phyloP scores from a whole-genome alignment of 495 filamentous ascomycete genomes.

The Chaetomidium leptoderma region DNA sequence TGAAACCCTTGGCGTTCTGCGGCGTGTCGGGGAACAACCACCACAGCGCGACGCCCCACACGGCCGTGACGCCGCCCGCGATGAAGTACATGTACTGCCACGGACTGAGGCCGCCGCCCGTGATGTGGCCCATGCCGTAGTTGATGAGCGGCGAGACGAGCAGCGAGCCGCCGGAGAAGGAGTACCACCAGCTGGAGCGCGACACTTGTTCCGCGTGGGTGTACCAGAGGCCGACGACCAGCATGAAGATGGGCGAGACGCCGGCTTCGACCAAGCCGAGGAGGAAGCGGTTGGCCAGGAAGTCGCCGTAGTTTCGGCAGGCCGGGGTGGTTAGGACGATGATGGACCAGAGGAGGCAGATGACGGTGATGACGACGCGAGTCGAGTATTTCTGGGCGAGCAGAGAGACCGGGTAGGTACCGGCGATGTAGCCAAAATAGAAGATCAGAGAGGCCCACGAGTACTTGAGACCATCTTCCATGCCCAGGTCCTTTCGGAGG shows the following conservation, averaged over 20 bases:
- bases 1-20: conserved; percentile 7
- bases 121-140: conserved; percentile 15
- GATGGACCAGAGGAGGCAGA: conserved; percentile 13
- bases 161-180: conserved; percentile 7
- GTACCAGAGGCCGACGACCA: conserved; percentile 14
- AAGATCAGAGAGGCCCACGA: conserved; percentile 14
- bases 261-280: conserved; percentile 11
- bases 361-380: conserved; percentile 11
- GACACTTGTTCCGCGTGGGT: conserved; percentile 9
- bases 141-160: conserved; percentile 14
- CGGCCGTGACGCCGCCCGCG: conserved; percentile 5
- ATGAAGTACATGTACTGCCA: conserved; percentile 18
- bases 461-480: conserved; percentile 11
- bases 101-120: background rate
- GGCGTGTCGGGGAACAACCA: conserved; percentile 14
- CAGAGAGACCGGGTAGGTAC: conserved; percentile 11
- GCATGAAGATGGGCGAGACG: conserved; percentile 15
- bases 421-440: conserved; percentile 13
- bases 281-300: conserved; percentile 12
- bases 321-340: conserved; percentile 6
- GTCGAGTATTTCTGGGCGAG: conserved; percentile 10
- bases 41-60: conserved; percentile 10
- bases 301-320: conserved; percentile 6
- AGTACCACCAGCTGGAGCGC: conserved; percentile 14
- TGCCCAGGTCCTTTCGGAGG: conserved; percentile 9